Evolutionary conservation across 23 red algal genomes (phyloP), one percentile per base, ranked within the genome.

Genomic region (Gracilaria domingensis): DNA sequence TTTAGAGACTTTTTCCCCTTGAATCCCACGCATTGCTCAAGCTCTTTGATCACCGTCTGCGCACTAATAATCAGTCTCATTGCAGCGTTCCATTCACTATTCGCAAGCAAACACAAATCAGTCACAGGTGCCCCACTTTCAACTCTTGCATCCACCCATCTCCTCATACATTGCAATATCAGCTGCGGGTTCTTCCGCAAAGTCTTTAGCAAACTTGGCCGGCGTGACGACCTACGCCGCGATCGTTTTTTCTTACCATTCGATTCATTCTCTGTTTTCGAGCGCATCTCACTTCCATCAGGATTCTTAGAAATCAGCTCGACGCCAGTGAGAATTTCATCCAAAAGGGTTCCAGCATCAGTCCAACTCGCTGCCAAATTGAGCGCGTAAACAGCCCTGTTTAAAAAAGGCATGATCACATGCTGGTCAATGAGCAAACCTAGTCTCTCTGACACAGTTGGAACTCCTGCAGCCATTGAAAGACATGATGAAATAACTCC

Each of bases 301-400:
- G 4, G 2, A 23, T 7, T 34, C 33, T 24, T 73, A 14, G 38
- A 37, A 7, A 73, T 23, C 24, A 51, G 9, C 6, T 24, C 53
- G 26, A 62, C 79, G 21, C 12, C 23, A 21, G 9, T 0, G 29
- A 51, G 38, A 26, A 90, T 23, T 57, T 79, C 87, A 18, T 48
- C 64, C 23, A 90, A 45, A 17, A 90, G 34, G 26, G 26, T 37
- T 17, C 71, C 87, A 2, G 74, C 70, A 54, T 90, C 87, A 30
- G 74, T 90, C 87, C 87, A 90, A 51, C 87, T 90, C 40, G 69
- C 36, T 7, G 74, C 87, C 35, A 90, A 75, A 50, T 80, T 72
- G 38, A 90, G 64, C n/a, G 87, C 87, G 55, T 90, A 81, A 26
- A 72, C 53, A 38, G 87, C 87, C 4, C 87, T 38, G 29, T 90